Evolutionary conservation across 2,329 filamentous ascomycete genomes (phyloP).

Genomic region (Pseudogymnoascus sp.): DNA sequence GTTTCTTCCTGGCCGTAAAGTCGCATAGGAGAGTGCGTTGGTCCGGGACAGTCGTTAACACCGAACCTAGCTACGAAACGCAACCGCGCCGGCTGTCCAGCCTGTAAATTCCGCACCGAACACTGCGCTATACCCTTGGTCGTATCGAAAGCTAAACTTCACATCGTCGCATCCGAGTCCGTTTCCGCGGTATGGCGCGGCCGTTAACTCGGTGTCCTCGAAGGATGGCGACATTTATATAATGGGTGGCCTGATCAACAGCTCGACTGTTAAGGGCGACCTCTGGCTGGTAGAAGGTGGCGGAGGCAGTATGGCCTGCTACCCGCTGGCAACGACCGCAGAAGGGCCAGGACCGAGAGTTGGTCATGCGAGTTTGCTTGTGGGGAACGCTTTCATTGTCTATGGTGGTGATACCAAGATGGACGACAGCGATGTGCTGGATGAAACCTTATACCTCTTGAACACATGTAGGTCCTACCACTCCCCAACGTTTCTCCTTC

Average conservation of each 20-base stretch:
- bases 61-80: constrained; percentile 47
- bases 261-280: constrained; percentile 92
- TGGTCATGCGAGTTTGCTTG: constrained; percentile 85
- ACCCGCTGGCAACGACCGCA: constrained; percentile 81
- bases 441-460: constrained; percentile 91
- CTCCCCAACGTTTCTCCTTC: constrained; percentile 9
- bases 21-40: neutral
- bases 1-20: constrained; percentile 17
- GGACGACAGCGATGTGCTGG: constrained; percentile 81
- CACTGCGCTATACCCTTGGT: constrained; percentile 89
- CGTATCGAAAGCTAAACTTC: constrained; percentile 80
- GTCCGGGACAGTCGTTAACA: neutral
- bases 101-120: constrained; percentile 49
- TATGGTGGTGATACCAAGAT: constrained; percentile 98
- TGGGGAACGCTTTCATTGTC: constrained; percentile 97
- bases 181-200: constrained; percentile 93
- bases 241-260: constrained; percentile 94
- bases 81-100: constrained; percentile 28
- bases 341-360: constrained; percentile 94
- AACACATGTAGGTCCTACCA: constrained; percentile 75
- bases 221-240: constrained; percentile 97
- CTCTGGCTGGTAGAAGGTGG: constrained; percentile 96
- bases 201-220: constrained; percentile 84
- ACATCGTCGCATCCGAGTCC: constrained; percentile 74
- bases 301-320: constrained; percentile 77